These are phyloP conservation scores for Eucalyptus curtisii DNA, from an alignment of 345 rosid species.

Conservation along the genomic window DNA sequence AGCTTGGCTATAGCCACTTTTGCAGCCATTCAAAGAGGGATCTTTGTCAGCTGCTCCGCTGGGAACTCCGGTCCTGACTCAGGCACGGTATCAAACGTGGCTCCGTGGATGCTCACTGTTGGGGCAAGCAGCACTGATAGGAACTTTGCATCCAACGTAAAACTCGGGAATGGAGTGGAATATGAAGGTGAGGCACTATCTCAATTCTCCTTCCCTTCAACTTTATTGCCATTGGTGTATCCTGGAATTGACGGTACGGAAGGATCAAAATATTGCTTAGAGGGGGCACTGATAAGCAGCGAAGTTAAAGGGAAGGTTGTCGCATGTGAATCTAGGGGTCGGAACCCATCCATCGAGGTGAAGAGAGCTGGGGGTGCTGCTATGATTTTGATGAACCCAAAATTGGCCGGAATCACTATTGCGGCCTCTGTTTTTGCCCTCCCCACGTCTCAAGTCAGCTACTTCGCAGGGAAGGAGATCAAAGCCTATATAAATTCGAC, in stretches of 20 bases:
- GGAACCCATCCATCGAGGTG: neutral
- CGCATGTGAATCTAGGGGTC: neutral
- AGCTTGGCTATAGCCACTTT: neutral
- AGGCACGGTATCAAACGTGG: neutral
- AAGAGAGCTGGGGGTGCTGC: neutral
- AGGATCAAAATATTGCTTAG: neutral
- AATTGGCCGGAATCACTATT: neutral
- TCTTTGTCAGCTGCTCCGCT: neutral
- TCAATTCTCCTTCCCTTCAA: neutral
- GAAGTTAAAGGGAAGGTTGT: neutral
- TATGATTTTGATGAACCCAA: neutral
- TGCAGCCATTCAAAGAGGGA: neutral
- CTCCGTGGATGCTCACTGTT: constrained; percentile 6
- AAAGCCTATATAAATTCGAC: neutral
- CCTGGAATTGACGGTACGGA: neutral
- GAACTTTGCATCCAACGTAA: neutral
- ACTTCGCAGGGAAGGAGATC: neutral
- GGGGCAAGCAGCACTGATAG: neutral
- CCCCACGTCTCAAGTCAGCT: neutral
- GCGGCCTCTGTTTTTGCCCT: neutral
- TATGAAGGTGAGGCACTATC: neutral
- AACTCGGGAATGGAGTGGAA: neutral
- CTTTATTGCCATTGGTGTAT: neutral
- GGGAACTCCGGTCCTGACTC: neutral
- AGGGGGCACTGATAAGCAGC: neutral